Evolutionary conservation across 129 eudicot species (phyloP).

Genomic region (Flaveria sonorensis): DNA sequence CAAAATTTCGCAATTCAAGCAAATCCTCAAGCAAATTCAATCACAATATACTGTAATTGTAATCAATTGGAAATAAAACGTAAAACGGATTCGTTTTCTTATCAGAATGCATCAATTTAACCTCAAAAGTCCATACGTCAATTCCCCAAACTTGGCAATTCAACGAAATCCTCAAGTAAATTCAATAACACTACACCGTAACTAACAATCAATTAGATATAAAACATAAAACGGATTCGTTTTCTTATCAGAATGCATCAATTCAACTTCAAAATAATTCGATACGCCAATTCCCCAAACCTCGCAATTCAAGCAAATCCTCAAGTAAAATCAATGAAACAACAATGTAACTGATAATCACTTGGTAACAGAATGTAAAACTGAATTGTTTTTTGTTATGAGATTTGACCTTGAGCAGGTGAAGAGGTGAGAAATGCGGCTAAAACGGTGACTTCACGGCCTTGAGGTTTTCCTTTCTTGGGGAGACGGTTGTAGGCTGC

Average conservation of each 20-base stretch:
- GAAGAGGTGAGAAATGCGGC: constrained; percentile 80
- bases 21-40: constrained; percentile 13
- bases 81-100: too few species aligned
- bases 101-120: too few species aligned
- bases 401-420: constrained; percentile 52
- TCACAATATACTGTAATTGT: background rate
- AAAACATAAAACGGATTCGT: too few species aligned
- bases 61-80: background rate
- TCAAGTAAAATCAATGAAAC: constrained; percentile 8
- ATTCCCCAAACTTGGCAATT: constrained; percentile 14
- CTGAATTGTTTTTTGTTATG: background rate
- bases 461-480: constrained; percentile 95
- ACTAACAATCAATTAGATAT: background rate
- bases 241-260: too few species aligned
- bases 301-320: background rate
- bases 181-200: background rate
- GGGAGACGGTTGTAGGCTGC: constrained; percentile 68
- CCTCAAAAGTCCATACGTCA: background rate
- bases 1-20: constrained; percentile 8
- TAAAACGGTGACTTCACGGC: constrained; percentile 82
- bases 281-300: background rate
- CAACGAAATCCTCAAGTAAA: background rate
- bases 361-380: background rate
- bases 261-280: too few species aligned
- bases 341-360: background rate